Percentiles rank a stretch among this genome's conserved stretches.
Conservation (phyloP, 2,329 filamentous ascomycete species). For the Ophiostoma perfectum region DNA sequence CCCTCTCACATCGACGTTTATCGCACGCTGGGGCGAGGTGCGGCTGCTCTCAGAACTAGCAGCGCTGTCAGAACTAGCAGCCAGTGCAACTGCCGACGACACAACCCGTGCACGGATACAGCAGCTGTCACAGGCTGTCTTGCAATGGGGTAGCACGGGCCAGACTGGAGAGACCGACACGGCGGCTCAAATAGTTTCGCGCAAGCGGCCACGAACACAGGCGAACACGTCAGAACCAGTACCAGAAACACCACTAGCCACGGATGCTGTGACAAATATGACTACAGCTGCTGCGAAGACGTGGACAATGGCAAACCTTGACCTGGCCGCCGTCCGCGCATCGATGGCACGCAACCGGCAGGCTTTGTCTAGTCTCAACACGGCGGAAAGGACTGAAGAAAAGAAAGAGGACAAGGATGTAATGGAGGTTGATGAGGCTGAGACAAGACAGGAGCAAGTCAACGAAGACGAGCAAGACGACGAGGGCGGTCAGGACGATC, state of each 20-base stretch:
- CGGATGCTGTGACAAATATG: neutral
- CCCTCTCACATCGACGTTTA: neutral
- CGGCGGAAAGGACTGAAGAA: neutral
- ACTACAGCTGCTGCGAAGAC: neutral
- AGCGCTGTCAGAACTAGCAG: neutral
- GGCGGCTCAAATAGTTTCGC: neutral
- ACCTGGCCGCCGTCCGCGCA: conserved; percentile 21
- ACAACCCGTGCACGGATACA: neutral
- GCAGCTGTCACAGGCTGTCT: conserved; percentile 28
- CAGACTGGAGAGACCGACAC: neutral
- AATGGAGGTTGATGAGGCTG: conserved; percentile 18
- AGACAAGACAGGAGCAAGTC: neutral
- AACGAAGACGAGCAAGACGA: conserved; percentile 17
- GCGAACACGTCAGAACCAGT: neutral
- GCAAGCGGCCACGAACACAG: neutral
- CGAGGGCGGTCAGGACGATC: conserved; percentile 22
- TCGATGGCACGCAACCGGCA: conserved; percentile 19
- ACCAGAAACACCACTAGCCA: neutral
- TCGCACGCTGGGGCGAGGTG: conserved; percentile 25
- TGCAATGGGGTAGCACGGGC: conserved; percentile 25
- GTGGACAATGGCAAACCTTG: conserved; percentile 20
- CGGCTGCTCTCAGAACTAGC: conserved; percentile 19
- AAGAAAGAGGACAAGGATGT: neutral
- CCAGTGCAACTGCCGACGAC: neutral
- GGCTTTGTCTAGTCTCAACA: conserved; percentile 7